These are phyloP conservation scores for Oldenlandia corymbosa DNA, from an alignment of 257 asterid species.

Conservation along the genomic window DNA sequence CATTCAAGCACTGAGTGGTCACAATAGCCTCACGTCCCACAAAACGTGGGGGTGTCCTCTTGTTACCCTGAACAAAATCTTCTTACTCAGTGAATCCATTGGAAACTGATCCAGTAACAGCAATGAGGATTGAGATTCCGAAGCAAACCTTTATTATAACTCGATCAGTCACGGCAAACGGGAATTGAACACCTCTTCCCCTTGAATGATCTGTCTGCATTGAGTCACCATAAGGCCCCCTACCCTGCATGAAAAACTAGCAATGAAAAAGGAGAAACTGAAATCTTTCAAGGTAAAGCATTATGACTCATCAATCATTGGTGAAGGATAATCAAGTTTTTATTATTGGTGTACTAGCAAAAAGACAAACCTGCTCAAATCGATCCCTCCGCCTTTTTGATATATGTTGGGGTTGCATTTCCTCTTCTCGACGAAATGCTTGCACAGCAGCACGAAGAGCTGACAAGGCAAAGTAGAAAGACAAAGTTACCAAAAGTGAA, in stretches of 20 bases:
- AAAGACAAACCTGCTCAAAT: slow-evolving; percentile 54
- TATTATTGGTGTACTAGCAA: neutral
- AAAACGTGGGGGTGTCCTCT: slow-evolving; percentile 92
- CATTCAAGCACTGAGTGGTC: slow-evolving; percentile 88
- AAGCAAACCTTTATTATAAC: slow-evolving; percentile 74
- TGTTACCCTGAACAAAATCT: slow-evolving; percentile 75
- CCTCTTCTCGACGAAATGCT: slow-evolving; percentile 84
- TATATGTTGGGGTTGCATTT: slow-evolving; percentile 44
- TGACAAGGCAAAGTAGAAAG: slow-evolving; percentile 22
- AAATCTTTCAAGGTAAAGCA: neutral
- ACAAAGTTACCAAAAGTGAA: neutral
- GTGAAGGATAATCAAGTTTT: neutral
- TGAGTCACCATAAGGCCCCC: slow-evolving; percentile 56
- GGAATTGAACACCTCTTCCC: slow-evolving; percentile 86
- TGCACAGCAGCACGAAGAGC: slow-evolving; percentile 87
- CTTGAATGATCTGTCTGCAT: slow-evolving; percentile 42
- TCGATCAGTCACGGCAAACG: slow-evolving; percentile 75
- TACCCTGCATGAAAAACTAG: slow-evolving; percentile 44
- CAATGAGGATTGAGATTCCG: slow-evolving; percentile 16
- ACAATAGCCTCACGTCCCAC: slow-evolving; percentile 95
- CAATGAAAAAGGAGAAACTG: neutral
- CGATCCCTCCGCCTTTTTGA: slow-evolving; percentile 72
- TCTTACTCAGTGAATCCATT: slow-evolving; percentile 26
- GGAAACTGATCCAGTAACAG: slow-evolving; percentile 19
- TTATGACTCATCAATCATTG: neutral